phyloP scores from a whole-genome alignment of 2,329 filamentous ascomycete species.

The Monascus ruber region DNA sequence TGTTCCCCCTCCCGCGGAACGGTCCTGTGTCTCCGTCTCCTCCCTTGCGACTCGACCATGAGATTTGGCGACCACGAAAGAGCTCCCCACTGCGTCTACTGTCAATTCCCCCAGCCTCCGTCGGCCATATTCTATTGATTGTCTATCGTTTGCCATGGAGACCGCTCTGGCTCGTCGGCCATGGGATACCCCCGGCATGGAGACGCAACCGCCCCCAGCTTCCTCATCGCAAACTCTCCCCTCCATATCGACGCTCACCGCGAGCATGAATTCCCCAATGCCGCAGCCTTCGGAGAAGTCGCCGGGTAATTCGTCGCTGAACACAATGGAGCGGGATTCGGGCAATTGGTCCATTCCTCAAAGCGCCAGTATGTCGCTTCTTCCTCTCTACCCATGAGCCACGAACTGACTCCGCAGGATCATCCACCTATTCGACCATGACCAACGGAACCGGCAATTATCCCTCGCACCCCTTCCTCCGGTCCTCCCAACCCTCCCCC shows the following conservation, averaged over 20 bases:
- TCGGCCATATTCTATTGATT: neutral
- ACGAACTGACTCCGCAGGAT: slow-evolving; percentile 25
- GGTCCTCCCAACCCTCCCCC: slow-evolving; percentile 35
- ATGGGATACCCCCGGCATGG: slow-evolving; percentile 29
- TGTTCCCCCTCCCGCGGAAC: no score
- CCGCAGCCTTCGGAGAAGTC: slow-evolving; percentile 29
- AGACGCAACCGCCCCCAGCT: slow-evolving; percentile 22
- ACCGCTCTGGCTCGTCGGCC: slow-evolving; percentile 30
- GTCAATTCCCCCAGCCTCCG: neutral
- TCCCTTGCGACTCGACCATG: no score
- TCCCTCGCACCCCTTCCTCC: slow-evolving; percentile 32
- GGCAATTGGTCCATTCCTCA: slow-evolving; percentile 50
- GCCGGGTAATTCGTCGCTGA: slow-evolving; percentile 31
- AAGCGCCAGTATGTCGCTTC: slow-evolving; percentile 40
- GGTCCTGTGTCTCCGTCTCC: no score
- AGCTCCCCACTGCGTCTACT: neutral
- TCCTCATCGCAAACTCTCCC: slow-evolving; percentile 33
- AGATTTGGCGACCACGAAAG: no score
- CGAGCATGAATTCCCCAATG: slow-evolving; percentile 25
- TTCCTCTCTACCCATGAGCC: slow-evolving; percentile 2
- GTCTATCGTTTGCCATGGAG: slow-evolving; percentile 22
- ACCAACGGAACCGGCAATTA: slow-evolving; percentile 35
- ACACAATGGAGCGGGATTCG: slow-evolving; percentile 43
- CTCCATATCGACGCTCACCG: slow-evolving; percentile 37
- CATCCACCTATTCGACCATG: slow-evolving; percentile 38